Percentiles rank a stretch among this genome's conserved stretches.
Conservation (phyloP, 2,329 filamentous ascomycete species). For the Neopestalotiopsis clavispora region DNA sequence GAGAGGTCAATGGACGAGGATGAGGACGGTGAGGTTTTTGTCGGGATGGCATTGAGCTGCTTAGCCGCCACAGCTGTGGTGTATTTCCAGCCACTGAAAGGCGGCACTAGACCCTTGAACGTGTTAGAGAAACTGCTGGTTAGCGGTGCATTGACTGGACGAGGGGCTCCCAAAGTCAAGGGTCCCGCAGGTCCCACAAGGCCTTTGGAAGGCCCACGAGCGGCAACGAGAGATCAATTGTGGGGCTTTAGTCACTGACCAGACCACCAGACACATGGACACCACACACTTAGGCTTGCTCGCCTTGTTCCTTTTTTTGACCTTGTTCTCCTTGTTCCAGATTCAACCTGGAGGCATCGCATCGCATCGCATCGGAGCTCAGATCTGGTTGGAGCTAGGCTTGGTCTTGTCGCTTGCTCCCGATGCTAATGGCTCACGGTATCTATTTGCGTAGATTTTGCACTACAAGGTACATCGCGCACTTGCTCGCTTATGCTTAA, state of each 20-base stretch:
- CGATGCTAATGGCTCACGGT: background rate
- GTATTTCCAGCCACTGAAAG: conserved; percentile 16
- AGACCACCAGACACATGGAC: too few species aligned
- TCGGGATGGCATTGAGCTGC: conserved; percentile 7
- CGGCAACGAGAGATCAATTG: conserved; percentile 13
- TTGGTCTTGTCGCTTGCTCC: background rate
- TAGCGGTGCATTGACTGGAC: conserved; percentile 21
- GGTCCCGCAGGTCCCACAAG: conserved; percentile 2
- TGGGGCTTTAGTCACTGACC: background rate
- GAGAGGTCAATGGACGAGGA: background rate
- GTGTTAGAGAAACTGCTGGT: conserved; percentile 16
- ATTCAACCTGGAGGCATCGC: background rate
- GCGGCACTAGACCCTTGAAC: conserved; percentile 1
- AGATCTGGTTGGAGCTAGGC: background rate
- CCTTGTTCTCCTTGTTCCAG: conserved; percentile 18
- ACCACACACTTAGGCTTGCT: too few species aligned
- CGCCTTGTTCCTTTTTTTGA: background rate
- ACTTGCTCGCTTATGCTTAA: conserved; percentile 3
- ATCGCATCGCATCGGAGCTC: background rate
- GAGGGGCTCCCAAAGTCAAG: conserved; percentile 10
- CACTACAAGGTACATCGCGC: background rate
- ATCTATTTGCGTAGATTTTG: background rate
- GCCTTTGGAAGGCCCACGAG: background rate
- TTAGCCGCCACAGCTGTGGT: conserved; percentile 18
- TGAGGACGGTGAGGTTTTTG: background rate